Percentiles rank a stretch among this genome's conserved stretches.
Evolutionary conservation across 2,329 filamentous ascomycete species (phyloP).

Genomic region (Pezicula carpinea): DNA sequence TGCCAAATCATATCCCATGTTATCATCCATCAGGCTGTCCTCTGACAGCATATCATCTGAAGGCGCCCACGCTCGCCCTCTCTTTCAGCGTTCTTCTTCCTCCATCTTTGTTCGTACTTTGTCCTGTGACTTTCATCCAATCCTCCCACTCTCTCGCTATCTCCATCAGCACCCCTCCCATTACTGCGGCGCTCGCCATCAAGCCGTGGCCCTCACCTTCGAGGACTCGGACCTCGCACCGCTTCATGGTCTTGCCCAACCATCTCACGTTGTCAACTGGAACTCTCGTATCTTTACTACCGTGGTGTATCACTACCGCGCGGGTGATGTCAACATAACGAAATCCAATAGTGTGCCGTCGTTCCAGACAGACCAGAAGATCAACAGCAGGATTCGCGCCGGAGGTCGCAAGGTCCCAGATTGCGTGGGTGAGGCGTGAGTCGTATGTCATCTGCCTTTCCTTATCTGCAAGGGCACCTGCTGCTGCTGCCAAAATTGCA

Average conservation of each 20-base stretch:
- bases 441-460: conserved; percentile 77
- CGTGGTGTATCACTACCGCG: conserved; percentile 90
- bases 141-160: conserved; percentile 93
- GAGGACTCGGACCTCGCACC: conserved; percentile 85
- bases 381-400: conserved; percentile 94
- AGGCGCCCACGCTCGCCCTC: conserved; percentile 25
- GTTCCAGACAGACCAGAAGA: conserved; percentile 85
- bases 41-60: conserved; percentile 17
- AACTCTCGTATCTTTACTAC: conserved; percentile 82
- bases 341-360: conserved; percentile 88
- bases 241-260: conserved; percentile 89
- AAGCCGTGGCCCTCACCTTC: conserved; percentile 91
- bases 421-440: conserved; percentile 79
- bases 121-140: conserved; percentile 62
- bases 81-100: conserved; percentile 23
- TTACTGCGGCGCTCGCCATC: conserved; percentile 90
- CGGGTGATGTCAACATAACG: conserved; percentile 94
- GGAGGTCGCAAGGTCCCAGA: conserved; percentile 88
- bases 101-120: conserved; percentile 20
- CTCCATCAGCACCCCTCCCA: conserved; percentile 92
- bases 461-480: conserved; percentile 60
- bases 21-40: neutral
- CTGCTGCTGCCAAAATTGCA: conserved; percentile 42
- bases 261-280: conserved; percentile 93
- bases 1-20: neutral